phyloP scores from a whole-genome alignment of 2,329 filamentous ascomycete genomes.

The Periconia macrospinosa region DNA sequence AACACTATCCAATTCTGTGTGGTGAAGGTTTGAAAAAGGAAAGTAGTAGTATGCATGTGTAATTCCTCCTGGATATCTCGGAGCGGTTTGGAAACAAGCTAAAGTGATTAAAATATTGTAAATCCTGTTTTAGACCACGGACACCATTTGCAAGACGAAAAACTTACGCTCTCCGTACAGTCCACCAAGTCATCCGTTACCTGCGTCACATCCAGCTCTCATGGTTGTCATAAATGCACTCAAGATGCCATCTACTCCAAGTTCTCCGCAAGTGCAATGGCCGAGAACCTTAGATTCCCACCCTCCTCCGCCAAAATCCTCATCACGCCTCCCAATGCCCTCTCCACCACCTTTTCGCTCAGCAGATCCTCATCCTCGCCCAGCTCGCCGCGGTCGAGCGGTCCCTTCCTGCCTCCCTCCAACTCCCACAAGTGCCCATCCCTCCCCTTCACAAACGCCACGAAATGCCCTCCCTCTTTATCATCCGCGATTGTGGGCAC shows the following conservation, averaged over 20 bases:
- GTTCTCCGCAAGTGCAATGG: conserved; percentile 45
- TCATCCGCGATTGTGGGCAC: conserved; percentile 20
- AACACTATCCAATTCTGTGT: too few relatives aligned
- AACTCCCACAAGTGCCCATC: conserved; percentile 53
- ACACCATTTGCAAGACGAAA: too few relatives aligned
- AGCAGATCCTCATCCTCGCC: conserved; percentile 49
- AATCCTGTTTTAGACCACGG: too few relatives aligned
- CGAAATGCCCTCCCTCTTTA: conserved; percentile 29
- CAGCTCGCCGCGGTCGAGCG: conserved; percentile 48
- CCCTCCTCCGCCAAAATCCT: conserved; percentile 39
- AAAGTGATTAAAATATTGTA: too few relatives aligned
- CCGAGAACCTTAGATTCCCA: conserved; percentile 48
- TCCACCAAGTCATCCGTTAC: background rate
- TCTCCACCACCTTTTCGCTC: conserved; percentile 45
- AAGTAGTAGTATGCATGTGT: too few relatives aligned
- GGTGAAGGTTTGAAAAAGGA: too few relatives aligned
- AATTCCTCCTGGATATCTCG: too few relatives aligned
- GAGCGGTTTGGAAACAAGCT: too few relatives aligned
- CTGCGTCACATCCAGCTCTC: background rate
- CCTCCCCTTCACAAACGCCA: conserved; percentile 50
- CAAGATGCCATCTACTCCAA: conserved; percentile 5
- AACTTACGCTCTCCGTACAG: too few relatives aligned
- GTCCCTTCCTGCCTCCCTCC: conserved; percentile 49
- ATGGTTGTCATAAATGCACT: background rate
- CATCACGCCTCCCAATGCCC: conserved; percentile 44